Evolutionary conservation across 208 protist species (phyloP).

Genomic region (Angomonas ambiguus): DNA sequence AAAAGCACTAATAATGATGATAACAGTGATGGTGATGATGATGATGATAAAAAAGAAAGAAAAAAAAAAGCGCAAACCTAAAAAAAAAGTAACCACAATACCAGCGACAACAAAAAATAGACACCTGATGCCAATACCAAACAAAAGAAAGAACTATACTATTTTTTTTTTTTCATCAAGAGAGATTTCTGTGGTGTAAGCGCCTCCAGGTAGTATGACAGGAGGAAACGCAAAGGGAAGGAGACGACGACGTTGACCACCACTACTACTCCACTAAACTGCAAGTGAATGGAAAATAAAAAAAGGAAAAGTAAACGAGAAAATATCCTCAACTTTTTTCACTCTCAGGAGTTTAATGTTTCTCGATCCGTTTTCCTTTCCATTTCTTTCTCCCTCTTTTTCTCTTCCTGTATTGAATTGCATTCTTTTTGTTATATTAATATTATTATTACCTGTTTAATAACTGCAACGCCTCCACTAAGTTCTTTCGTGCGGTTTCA

Average conservation of each 20-base stretch:
- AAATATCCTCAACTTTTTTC: no score
- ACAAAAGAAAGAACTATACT: not conserved
- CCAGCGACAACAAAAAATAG: no score
- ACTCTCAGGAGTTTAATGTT: no score
- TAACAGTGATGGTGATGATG: no score
- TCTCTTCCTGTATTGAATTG: not conserved
- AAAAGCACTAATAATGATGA: no score
- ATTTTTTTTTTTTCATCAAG: not conserved
- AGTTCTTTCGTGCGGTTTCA: conserved; percentile 40
- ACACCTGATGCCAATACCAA: no score
- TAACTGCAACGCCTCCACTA: conserved; percentile 38
- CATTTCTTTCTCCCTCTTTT: not conserved
- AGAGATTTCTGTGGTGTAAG: no score
- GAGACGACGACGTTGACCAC: conserved; percentile 12
- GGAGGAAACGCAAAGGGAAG: no score
- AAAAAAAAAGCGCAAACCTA: not conserved
- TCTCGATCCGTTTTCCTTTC: not conserved
- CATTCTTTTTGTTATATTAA: not conserved
- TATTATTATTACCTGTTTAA: conserved; percentile 24
- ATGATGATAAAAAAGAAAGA: no score
- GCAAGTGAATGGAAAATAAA: not conserved
- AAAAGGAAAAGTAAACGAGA: not conserved
- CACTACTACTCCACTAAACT: conserved; percentile 1
- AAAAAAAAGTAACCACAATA: conserved; percentile 5
- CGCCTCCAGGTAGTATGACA: no score